A percentile compares a stretch with the other conserved stretches of the same genome.
Evolutionary conservation across 352 stramenopile species (phyloP).

Genomic region (Lagenidium giganteum): DNA sequence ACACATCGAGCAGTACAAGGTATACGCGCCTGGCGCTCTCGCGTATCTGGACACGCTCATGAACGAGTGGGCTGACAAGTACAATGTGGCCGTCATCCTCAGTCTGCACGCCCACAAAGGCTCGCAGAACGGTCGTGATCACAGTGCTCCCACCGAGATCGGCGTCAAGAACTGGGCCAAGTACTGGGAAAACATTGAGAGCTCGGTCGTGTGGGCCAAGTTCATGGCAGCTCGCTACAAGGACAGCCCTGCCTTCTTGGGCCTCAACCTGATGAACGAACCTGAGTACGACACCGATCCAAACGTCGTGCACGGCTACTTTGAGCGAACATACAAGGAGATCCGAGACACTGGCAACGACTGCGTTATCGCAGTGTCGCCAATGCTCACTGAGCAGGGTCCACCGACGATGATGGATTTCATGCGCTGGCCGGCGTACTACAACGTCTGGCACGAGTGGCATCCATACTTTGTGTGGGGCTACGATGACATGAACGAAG

Average conservation of each 20-base stretch:
- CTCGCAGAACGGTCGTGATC: conserved; percentile 30
- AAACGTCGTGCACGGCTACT: conserved; percentile 8
- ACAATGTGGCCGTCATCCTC: conserved; percentile 13
- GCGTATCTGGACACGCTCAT: conserved; percentile 8
- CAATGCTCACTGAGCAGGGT: conserved; percentile 1
- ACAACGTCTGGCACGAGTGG: conserved; percentile 13
- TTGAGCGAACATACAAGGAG: conserved; percentile 6
- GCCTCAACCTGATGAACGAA: conserved; percentile 18
- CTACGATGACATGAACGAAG: not conserved
- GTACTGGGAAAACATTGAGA: conserved; percentile 6
- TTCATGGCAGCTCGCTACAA: conserved; percentile 16
- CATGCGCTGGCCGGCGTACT: conserved; percentile 3
- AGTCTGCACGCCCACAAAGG: conserved; percentile 7
- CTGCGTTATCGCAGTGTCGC: conserved; percentile 9
- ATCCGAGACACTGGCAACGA: conserved; percentile 8
- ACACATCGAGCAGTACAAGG: not conserved
- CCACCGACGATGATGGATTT: conserved; percentile 6
- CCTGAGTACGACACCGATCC: conserved; percentile 1
- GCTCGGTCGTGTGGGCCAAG: conserved; percentile 7
- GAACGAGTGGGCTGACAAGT: conserved; percentile 10
- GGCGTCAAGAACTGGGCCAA: conserved; percentile 2
- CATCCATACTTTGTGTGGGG: conserved; percentile 9
- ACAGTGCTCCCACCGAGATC: conserved; percentile 16
- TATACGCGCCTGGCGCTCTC: conserved; percentile 3
- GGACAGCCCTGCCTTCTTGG: conserved; percentile 13